Conservation (phyloP, 371 early-diverging fungal species). For the Mortierella sp. region DNA sequence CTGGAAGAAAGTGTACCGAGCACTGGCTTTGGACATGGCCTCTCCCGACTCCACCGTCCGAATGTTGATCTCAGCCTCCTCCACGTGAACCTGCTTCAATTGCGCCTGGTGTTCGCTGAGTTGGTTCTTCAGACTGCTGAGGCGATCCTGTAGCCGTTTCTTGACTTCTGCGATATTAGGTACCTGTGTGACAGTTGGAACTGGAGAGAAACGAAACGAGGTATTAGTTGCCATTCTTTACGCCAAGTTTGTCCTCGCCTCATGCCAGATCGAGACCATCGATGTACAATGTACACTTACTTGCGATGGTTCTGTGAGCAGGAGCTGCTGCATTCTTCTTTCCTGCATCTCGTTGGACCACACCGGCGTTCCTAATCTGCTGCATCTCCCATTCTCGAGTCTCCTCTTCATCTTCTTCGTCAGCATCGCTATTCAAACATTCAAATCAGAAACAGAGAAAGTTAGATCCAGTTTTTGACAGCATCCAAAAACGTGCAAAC, state of each 20-base stretch:
- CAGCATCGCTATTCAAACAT: conserved; percentile 44
- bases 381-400: conserved; percentile 78
- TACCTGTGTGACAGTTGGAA: conserved; percentile 66
- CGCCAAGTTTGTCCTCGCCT: not conserved
- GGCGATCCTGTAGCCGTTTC: conserved; percentile 54
- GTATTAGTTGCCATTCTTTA: not conserved
- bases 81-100: conserved; percentile 62
- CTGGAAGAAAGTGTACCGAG: conserved; percentile 78
- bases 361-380: conserved; percentile 74
- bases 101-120: conserved; percentile 64
- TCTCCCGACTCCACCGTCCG: conserved; percentile 59
- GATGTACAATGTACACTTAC: conserved; percentile 17
- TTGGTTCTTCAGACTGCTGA: conserved; percentile 55
- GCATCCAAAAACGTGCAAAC: not conserved
- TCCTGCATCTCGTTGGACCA: conserved; percentile 48
- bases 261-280: not conserved
- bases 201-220: conserved; percentile 47
- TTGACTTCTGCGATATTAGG: conserved; percentile 66
- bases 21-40: conserved; percentile 64
- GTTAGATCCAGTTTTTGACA: not conserved
- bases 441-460: too few species aligned
- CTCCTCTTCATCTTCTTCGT: conserved; percentile 72
- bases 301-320: conserved; percentile 43
- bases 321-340: conserved; percentile 44
- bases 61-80: conserved; percentile 57